These are phyloP conservation scores for Fusarium irregulare DNA, from an alignment of 2,329 filamentous ascomycete species.

Conservation along the genomic window DNA sequence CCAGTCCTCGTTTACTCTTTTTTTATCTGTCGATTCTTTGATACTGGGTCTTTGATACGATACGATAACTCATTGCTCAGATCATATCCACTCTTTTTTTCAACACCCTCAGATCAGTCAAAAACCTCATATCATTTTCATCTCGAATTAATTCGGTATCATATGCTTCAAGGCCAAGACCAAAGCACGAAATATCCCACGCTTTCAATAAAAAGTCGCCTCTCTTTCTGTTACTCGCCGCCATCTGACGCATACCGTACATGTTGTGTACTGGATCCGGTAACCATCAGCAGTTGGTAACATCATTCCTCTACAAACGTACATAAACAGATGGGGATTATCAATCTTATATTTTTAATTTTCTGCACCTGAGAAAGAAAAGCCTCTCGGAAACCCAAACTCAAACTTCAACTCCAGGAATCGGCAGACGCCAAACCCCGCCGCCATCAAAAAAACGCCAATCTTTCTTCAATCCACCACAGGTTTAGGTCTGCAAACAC, in stretches of 20 bases:
- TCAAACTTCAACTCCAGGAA: conserved; percentile 22
- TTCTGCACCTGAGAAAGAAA: neutral
- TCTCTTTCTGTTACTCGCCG: conserved; percentile 14
- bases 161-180: conserved; percentile 9
- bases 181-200: conserved; percentile 16
- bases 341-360: conserved; percentile 10
- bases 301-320: conserved; percentile 28
- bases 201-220: conserved; percentile 1
- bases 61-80: conserved; percentile 33
- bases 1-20: conserved; percentile 5
- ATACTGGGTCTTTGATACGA: conserved; percentile 14
- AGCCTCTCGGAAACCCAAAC: conserved; percentile 2
- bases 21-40: conserved; percentile 27
- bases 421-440: conserved; percentile 27
- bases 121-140: conserved; percentile 26
- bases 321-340: conserved; percentile 13
- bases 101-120: conserved; percentile 11
- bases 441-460: conserved; percentile 15
- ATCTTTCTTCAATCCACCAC: conserved; percentile 23
- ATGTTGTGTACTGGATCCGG: conserved; percentile 33
- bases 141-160: conserved; percentile 1
- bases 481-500: neutral
- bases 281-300: conserved; percentile 37
- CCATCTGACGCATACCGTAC: conserved; percentile 30
- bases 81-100: conserved; percentile 24